phyloP scores from a whole-genome alignment of 176 grass and related monocot genomes.

The Bothriochloa decipiens region DNA sequence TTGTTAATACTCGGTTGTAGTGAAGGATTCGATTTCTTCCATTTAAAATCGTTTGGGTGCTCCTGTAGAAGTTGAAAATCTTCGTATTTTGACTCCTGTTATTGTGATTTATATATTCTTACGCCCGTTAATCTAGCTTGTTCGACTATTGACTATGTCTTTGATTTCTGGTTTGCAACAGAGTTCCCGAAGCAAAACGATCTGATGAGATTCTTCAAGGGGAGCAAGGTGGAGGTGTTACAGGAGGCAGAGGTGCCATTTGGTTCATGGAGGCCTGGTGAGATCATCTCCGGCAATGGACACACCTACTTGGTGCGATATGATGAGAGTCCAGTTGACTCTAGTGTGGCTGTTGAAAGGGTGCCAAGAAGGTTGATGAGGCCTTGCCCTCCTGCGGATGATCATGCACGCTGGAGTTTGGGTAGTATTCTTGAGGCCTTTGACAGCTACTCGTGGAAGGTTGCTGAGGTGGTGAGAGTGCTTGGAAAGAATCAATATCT shows the following conservation, averaged over 20 bases:
- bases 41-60: background rate
- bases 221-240: slow-evolving; percentile 67
- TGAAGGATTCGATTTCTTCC: slow-evolving; percentile 2
- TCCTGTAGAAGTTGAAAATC: background rate
- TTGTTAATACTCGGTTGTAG: background rate
- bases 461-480: slow-evolving; percentile 53
- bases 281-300: slow-evolving; percentile 83
- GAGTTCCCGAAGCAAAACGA: slow-evolving; percentile 14
- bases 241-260: slow-evolving; percentile 48
- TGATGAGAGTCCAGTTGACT: slow-evolving; percentile 22
- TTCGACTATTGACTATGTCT: slow-evolving; percentile 28
- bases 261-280: slow-evolving; percentile 65
- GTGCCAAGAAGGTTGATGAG: slow-evolving; percentile 68
- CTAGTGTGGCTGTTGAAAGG: slow-evolving; percentile 44
- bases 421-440: slow-evolving; percentile 71
- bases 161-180: slow-evolving; percentile 13
- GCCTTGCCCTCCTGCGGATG: slow-evolving; percentile 42
- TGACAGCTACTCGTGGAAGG: slow-evolving; percentile 74
- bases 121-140: background rate
- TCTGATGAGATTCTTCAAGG: slow-evolving; percentile 67
- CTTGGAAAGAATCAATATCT: slow-evolving; percentile 55
- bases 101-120: background rate
- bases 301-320: slow-evolving; percentile 67
- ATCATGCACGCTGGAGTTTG: slow-evolving; percentile 37
- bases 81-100: background rate